Conservation (phyloP, 164 flowering plant species). For the Amborella trichopoda region DNA sequence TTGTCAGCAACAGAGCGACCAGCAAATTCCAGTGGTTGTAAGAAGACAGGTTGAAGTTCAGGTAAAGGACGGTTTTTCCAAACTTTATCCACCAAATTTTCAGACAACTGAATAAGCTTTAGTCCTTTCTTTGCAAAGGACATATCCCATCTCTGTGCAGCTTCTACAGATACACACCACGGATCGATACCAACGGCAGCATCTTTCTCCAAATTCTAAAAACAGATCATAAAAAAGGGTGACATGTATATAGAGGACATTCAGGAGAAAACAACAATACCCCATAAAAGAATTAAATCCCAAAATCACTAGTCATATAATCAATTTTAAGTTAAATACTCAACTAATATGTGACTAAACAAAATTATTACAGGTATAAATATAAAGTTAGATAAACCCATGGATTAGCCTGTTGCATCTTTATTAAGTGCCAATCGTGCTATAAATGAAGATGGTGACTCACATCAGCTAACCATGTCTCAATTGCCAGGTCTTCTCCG, state of each 20-base stretch:
- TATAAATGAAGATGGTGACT: no score
- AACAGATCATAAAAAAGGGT: no score
- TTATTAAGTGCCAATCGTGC: no score
- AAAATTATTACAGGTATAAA: no score
- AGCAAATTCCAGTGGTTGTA: slow-evolving; percentile 71
- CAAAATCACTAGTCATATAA: no score
- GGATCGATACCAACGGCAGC: slow-evolving; percentile 75
- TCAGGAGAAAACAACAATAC: no score
- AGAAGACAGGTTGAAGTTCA: slow-evolving; percentile 45
- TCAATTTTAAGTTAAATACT: no score
- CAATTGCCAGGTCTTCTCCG: slow-evolving; percentile 79
- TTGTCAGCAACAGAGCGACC: slow-evolving; percentile 69
- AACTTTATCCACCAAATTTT: slow-evolving; percentile 78
- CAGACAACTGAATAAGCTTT: slow-evolving; percentile 50
- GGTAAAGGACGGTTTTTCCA: slow-evolving; percentile 69
- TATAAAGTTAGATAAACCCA: no score
- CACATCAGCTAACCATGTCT: slow-evolving; percentile 86
- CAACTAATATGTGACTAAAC: no score
- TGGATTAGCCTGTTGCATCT: no score
- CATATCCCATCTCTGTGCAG: slow-evolving; percentile 79
- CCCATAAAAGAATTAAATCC: no score
- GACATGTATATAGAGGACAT: no score
- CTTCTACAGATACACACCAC: slow-evolving; percentile 86
- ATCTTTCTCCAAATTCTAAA: slow-evolving; percentile 57
- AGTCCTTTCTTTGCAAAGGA: slow-evolving; percentile 53